phyloP scores from a whole-genome alignment of 768 basidiomycete genomes.

The Bullera alba region DNA sequence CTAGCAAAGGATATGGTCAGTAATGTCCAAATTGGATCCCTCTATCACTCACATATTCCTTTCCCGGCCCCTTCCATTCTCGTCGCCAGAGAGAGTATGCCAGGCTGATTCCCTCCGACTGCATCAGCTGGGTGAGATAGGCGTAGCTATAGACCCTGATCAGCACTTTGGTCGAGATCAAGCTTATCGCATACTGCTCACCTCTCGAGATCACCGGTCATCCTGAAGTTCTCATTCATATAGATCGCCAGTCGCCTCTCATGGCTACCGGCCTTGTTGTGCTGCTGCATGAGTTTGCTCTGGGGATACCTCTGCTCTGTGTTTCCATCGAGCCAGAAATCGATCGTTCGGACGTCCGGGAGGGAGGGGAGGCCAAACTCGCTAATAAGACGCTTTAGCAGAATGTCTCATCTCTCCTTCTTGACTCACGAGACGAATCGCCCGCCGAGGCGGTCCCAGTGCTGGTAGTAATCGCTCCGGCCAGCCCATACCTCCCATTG shows the following conservation, averaged over 20 bases:
- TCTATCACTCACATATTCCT: conserved; percentile 56
- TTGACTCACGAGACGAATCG: conserved; percentile 64
- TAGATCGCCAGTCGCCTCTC: conserved; percentile 54
- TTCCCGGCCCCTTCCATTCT: conserved; percentile 1
- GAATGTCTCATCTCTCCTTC: background rate
- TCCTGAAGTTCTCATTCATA: conserved; percentile 11
- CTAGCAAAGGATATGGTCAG: too few species aligned
- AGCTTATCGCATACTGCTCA: background rate
- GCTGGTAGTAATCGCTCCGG: conserved; percentile 78
- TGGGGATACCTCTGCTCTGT: conserved; percentile 72
- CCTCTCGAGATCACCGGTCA: conserved; percentile 6
- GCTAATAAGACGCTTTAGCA: background rate
- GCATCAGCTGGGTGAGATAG: conserved; percentile 90
- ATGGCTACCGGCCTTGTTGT: conserved; percentile 67
- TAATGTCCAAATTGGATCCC: conserved; percentile 67
- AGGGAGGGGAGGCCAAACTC: conserved; percentile 86
- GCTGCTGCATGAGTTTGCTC: conserved; percentile 67
- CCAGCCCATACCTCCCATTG: conserved; percentile 94
- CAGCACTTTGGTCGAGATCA: conserved; percentile 10
- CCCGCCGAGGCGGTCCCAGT: conserved; percentile 80
- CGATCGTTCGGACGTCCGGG: conserved; percentile 77
- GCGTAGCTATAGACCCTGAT: conserved; percentile 58
- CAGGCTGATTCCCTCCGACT: conserved; percentile 75
- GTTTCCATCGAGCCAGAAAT: conserved; percentile 69
- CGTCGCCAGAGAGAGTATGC: conserved; percentile 56